A percentile compares a stretch with the other conserved stretches of the same genome.
Conservation (phyloP, 2,329 filamentous ascomycete species). For the Zarea fungicola region DNA sequence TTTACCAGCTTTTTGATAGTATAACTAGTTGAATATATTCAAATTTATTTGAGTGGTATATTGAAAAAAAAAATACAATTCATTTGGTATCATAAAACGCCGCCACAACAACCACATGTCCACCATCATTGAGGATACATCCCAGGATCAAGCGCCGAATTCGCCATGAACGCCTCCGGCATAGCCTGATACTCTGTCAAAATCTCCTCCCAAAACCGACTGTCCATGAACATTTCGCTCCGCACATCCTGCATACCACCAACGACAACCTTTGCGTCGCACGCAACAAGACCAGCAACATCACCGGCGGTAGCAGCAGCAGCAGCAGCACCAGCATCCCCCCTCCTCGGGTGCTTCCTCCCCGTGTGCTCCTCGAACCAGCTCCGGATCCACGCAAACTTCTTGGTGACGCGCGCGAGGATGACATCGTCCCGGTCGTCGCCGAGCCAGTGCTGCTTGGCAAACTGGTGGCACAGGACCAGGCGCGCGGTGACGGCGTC, state of each 20-base stretch:
- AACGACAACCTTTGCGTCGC: neutral
- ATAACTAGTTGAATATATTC: no score
- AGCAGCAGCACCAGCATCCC: neutral
- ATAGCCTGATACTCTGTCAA: constrained; percentile 4
- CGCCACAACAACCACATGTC: no score
- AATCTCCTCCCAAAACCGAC: constrained; percentile 9
- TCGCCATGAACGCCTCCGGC: neutral
- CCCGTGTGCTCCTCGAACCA: constrained; percentile 8
- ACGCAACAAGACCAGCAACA: no score
- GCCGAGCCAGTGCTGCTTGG: neutral
- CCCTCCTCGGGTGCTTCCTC: neutral
- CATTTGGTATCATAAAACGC: neutral
- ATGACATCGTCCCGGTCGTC: constrained; percentile 1
- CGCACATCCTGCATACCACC: neutral
- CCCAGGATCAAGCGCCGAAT: neutral
- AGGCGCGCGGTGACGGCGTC: neutral
- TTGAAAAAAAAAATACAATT: neutral
- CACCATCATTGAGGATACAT: neutral
- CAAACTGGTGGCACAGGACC: neutral
- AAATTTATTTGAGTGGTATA: neutral
- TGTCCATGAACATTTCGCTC: constrained; percentile 2
- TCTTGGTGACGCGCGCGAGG: neutral
- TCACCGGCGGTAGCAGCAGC: no score
- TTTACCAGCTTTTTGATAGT: no score
- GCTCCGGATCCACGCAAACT: constrained; percentile 7